A percentile compares a stretch with the other conserved stretches of the same genome.
Conservation (phyloP, 345 rosid genomes). For the Salix udensis region DNA sequence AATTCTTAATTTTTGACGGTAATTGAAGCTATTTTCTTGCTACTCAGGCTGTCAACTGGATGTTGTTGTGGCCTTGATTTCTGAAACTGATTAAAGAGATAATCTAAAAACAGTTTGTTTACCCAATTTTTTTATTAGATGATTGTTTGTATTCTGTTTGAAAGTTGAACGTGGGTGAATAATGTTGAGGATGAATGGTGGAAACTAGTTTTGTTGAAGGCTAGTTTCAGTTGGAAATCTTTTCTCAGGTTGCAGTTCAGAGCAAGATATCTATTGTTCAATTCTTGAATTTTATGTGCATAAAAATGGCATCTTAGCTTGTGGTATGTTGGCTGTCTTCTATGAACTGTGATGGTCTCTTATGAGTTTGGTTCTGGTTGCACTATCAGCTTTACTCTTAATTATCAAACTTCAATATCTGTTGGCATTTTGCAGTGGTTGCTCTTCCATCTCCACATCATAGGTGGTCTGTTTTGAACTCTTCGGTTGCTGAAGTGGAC, state of each 20-base stretch:
- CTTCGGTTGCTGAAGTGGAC: conserved; percentile 72
- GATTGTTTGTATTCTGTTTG: not conserved
- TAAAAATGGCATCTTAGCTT: not conserved
- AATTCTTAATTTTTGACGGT: not conserved
- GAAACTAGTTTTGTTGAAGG: not conserved
- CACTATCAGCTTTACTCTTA: conserved; percentile 6
- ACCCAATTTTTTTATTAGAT: not conserved
- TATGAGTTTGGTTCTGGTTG: not conserved
- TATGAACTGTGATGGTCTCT: not conserved
- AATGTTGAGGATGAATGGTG: not conserved
- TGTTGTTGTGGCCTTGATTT: not conserved
- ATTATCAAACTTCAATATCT: conserved; percentile 16
- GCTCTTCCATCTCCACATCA: conserved; percentile 76
- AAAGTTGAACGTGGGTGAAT: not conserved
- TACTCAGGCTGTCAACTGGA: not conserved
- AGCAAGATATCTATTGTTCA: not conserved
- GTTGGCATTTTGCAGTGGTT: conserved; percentile 55
- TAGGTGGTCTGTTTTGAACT: conserved; percentile 67
- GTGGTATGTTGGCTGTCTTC: conserved; percentile 1
- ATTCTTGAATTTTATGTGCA: not conserved
- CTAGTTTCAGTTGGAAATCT: not conserved
- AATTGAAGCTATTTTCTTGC: not conserved
- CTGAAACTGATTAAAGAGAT: not conserved
- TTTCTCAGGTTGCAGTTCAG: not conserved
- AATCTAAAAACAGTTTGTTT: not conserved